These are phyloP conservation scores for Ramalina intermedia DNA, from an alignment of 495 filamentous ascomycete genomes.

Conservation along the genomic window DNA sequence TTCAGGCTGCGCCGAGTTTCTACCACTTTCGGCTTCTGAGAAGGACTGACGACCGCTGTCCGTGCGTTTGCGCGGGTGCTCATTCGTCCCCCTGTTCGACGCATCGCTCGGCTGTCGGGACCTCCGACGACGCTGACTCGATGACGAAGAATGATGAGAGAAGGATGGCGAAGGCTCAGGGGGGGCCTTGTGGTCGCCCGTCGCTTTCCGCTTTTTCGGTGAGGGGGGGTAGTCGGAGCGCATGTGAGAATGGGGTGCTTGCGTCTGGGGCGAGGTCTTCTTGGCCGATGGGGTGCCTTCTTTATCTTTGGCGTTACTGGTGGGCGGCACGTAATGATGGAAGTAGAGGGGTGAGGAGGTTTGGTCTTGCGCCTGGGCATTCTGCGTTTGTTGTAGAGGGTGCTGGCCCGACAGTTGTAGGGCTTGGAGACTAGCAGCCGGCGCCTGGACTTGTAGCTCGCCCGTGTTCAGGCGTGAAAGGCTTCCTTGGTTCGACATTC, in stretches of 20 bases:
- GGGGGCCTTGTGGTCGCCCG: constrained; percentile 23
- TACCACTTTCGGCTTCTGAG: constrained; percentile 18
- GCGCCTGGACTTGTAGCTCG: constrained; percentile 42
- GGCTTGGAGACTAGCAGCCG: constrained; percentile 25
- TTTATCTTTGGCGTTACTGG: constrained; percentile 30
- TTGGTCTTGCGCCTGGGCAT: constrained; percentile 39
- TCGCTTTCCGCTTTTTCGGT: constrained; percentile 31
- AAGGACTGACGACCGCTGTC: constrained; percentile 15
- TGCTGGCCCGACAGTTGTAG: constrained; percentile 21
- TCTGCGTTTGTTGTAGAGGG: constrained; percentile 35
- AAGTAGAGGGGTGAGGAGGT: constrained; percentile 66
- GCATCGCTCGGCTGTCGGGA: constrained; percentile 58
- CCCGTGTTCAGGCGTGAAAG: constrained; percentile 41
- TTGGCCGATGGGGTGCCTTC: constrained; percentile 20
- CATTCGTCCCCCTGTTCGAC: constrained; percentile 18
- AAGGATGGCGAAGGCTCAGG: constrained; percentile 23
- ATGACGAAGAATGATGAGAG: constrained; percentile 24
- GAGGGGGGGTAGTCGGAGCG: constrained; percentile 25
- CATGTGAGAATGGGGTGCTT: constrained; percentile 17
- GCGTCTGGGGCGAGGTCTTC: constrained; percentile 16
- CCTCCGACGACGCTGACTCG: constrained; percentile 47
- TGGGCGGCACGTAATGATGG: constrained; percentile 81
- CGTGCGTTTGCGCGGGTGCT: constrained; percentile 6
- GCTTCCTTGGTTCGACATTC: constrained; percentile 23
- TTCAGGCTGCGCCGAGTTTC: constrained; percentile 19